Evolutionary conservation across 441 rosid genomes (phyloP).

Genomic region (Biscutella auriculata): DNA sequence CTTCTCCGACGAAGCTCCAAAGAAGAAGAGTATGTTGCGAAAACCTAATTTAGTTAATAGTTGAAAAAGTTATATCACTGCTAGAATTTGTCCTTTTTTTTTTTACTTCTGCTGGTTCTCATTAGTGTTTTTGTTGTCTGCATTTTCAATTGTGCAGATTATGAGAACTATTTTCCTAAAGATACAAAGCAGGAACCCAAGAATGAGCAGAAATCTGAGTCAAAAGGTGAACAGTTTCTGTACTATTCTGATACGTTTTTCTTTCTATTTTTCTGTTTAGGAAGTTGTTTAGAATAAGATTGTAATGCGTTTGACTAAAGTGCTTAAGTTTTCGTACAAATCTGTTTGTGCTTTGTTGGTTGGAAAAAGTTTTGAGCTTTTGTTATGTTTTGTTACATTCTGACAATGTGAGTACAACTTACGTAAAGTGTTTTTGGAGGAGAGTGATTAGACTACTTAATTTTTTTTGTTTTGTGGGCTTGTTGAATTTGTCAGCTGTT

Average conservation of each 20-base stretch:
- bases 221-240: slow-evolving; percentile 33
- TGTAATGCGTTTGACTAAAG: too few species aligned
- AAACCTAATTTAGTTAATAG: background rate
- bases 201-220: slow-evolving; percentile 48
- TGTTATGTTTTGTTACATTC: too few species aligned
- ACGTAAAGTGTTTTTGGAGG: background rate
- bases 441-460: background rate
- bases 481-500: background rate
- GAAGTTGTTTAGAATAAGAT: background rate
- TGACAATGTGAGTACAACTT: background rate
- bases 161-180: slow-evolving; percentile 54
- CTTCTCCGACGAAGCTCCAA: slow-evolving; percentile 48
- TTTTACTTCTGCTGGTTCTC: background rate
- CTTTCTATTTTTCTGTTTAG: background rate
- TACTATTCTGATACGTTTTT: background rate
- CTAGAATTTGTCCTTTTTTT: too few species aligned
- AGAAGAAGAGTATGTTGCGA: slow-evolving; percentile 49
- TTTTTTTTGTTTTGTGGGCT: background rate
- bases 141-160: slow-evolving; percentile 28
- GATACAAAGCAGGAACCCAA: slow-evolving; percentile 53
- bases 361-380: background rate
- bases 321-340: too few species aligned
- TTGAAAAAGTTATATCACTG: background rate
- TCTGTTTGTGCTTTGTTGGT: background rate
- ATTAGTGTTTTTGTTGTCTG: background rate